phyloP scores from a whole-genome alignment of 2,329 filamentous ascomycete genomes.

The Ophiostoma sp. region DNA sequence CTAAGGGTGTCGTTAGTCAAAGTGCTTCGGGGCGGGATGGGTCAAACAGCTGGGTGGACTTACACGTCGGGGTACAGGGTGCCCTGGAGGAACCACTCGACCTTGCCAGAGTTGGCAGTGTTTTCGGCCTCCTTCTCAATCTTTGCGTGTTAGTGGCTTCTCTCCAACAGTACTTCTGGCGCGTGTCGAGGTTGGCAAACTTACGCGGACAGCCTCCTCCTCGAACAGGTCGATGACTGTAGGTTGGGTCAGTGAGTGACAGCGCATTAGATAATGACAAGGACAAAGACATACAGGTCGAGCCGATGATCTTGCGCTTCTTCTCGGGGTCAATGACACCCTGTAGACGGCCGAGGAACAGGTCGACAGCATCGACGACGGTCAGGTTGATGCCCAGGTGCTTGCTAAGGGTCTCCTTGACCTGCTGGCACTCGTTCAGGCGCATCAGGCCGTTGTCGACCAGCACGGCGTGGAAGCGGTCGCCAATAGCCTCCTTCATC shows the following conservation, averaged over 20 bases:
- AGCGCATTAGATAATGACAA: background rate
- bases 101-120: slow-evolving; percentile 63
- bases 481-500: slow-evolving; percentile 68
- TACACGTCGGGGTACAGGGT: slow-evolving; percentile 45
- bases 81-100: slow-evolving; percentile 84
- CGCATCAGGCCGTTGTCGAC: slow-evolving; percentile 78
- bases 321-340: slow-evolving; percentile 75
- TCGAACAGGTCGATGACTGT: slow-evolving; percentile 62
- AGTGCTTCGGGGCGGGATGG: background rate
- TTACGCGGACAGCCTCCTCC: slow-evolving; percentile 52
- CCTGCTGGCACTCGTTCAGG: slow-evolving; percentile 74
- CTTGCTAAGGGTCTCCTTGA: slow-evolving; percentile 71
- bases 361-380: slow-evolving; percentile 71
- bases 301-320: slow-evolving; percentile 72
- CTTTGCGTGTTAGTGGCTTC: background rate
- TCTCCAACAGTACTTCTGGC: background rate
- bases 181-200: background rate
- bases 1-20: background rate
- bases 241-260: background rate
- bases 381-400: slow-evolving; percentile 88
- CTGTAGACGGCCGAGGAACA: slow-evolving; percentile 70
- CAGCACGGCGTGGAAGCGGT: slow-evolving; percentile 63
- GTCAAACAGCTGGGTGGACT: background rate
- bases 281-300: slow-evolving; percentile 41
- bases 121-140: slow-evolving; percentile 68